A percentile compares a stretch with the other conserved stretches of the same genome.
phyloP scores from a whole-genome alignment of 331 rosid genomes.

The Pyrus hybrid region DNA sequence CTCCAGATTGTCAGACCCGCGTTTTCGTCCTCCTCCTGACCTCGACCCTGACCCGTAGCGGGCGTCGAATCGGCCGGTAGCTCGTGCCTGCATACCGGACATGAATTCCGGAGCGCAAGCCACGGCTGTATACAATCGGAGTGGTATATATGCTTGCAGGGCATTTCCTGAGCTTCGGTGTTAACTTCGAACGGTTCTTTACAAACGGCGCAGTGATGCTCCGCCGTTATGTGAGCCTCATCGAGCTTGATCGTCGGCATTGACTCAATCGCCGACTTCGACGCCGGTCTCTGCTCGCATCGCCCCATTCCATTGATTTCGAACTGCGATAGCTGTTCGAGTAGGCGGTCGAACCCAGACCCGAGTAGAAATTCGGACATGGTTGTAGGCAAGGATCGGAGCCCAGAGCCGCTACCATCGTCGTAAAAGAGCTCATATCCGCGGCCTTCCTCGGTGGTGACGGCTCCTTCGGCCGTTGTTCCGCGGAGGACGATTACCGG shows the following conservation, averaged over 20 bases:
- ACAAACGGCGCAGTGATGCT: conserved; percentile 74
- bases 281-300: conserved; percentile 48
- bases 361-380: conserved; percentile 75
- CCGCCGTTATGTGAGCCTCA: conserved; percentile 17
- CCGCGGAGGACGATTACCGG: conserved; percentile 75
- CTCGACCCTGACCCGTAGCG: background rate
- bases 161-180: conserved; percentile 47
- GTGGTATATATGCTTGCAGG: conserved; percentile 80
- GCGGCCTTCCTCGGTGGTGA: conserved; percentile 3
- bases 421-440: conserved; percentile 61
- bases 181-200: conserved; percentile 58
- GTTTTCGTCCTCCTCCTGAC: conserved; percentile 25
- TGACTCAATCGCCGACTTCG: conserved; percentile 54
- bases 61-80: conserved; percentile 26
- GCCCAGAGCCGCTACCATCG: conserved; percentile 54
- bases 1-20: conserved; percentile 75
- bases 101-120: conserved; percentile 56
- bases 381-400: conserved; percentile 55
- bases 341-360: conserved; percentile 64
- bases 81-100: conserved; percentile 84
- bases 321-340: conserved; percentile 52
- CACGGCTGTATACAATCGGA: conserved; percentile 74
- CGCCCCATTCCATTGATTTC: conserved; percentile 36
- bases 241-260: conserved; percentile 46
- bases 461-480: conserved; percentile 19